These are phyloP conservation scores for Talaromyces verruculosus DNA, from an alignment of 2,329 filamentous ascomycete species.

Conservation along the genomic window DNA sequence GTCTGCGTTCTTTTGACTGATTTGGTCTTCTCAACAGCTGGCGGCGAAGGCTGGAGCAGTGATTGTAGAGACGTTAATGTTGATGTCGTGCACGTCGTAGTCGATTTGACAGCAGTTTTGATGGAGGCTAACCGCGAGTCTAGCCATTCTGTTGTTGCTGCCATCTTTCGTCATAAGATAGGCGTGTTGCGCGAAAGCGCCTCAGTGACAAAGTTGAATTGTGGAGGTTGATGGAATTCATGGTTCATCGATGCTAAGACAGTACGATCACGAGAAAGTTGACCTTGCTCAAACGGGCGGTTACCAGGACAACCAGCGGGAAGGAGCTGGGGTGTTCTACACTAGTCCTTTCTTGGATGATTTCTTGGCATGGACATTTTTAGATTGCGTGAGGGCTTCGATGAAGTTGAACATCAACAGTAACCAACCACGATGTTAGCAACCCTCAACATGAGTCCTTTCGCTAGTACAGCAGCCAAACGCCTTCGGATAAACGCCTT, in stretches of 20 bases:
- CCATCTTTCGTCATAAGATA: constrained; percentile 6
- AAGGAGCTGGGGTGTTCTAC: neutral
- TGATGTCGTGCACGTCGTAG: constrained; percentile 53
- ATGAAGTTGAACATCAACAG: neutral
- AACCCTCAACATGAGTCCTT: constrained; percentile 5
- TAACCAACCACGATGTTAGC: neutral
- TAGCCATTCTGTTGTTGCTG: constrained; percentile 24
- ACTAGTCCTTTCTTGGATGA: constrained; percentile 6
- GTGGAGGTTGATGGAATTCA: neutral
- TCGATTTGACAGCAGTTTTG: constrained; percentile 56
- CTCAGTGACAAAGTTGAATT: neutral
- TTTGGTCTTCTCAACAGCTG: constrained; percentile 24
- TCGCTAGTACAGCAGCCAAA: constrained; percentile 1
- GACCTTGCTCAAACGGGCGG: constrained; percentile 23
- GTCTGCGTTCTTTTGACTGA: constrained; percentile 25
- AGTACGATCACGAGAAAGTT: constrained; percentile 25
- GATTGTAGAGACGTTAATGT: constrained; percentile 43
- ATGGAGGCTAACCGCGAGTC: constrained; percentile 45
- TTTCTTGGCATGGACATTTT: neutral
- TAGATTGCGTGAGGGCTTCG: neutral
- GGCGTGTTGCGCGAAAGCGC: constrained; percentile 1
- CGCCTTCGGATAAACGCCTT: neutral
- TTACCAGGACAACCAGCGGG: constrained; percentile 19
- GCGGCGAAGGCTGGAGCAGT: constrained; percentile 36
- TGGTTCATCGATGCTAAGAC: neutral